Evolutionary conservation across 2,329 filamentous ascomycete species (phyloP), one percentile per base, ranked within the genome.

Genomic region (Ilyonectria mors-panacis): DNA sequence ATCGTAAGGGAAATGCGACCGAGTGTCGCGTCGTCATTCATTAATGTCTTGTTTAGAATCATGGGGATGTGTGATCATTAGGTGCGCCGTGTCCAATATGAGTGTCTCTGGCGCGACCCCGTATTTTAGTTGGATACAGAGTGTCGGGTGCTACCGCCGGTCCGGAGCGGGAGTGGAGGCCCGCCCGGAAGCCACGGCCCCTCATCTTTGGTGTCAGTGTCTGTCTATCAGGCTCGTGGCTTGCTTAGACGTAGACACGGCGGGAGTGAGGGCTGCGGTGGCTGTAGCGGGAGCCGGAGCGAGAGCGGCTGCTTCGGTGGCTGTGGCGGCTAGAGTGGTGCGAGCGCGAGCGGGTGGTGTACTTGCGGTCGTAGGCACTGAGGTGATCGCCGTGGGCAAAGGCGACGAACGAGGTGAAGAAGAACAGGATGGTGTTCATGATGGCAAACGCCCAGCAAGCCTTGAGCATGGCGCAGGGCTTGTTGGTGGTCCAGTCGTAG

Each of bases 401-500:
- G 28, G 94, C 94, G 48, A 96, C 84, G 30, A 95, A 81, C 58
- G 89, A 88, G 4, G 94, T 96, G 77, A 92, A 84, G 79, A 92
- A 91, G 83, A 97, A 97, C 78, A 95, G 91, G 70, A 96, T 84
- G 72, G 85, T 85, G 80, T 96, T 93, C 87, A 98, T 97, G 80
- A 98, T 98, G 55, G 89, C 94, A 73, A 98, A 91, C 3, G 94
- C 95, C 82, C 94, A 98, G 72, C 86, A 88, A 1, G 95, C 92
- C 88, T 98, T 98, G 77, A 97, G 89, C 94, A 98, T 96, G 56
- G 92, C 89, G 82, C 95, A 98, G 6, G 90, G 89, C 86, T 95
- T 95, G 81, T 93, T 86, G 42, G 91, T 80, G 59, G 86, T 80
- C 45, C 91, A 77, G 47, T 85, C 80, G 65, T 89, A 86, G 58